Evolutionary conservation across 768 basidiomycete species (phyloP), one percentile per base, ranked within the genome.

Genomic region (Collybiopsis confluens): DNA sequence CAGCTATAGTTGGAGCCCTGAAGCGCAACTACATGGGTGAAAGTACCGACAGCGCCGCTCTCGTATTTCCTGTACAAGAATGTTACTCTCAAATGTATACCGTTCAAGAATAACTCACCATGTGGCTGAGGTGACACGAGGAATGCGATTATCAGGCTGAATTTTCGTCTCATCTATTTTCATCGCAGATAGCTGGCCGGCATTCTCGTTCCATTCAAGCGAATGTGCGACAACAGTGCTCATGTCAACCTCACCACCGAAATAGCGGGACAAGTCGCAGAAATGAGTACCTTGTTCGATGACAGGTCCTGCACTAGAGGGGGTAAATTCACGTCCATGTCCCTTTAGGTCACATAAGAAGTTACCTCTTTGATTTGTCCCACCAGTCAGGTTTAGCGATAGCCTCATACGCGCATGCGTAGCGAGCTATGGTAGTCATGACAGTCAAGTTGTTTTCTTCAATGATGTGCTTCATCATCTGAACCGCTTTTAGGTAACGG

Each of bases 281-380:
- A 98, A 96, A 74, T 98, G 96, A 13, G 96, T 98, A 44, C 92
- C 95, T 73, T 93, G 90, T 68, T 93, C 92, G 58, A 95, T 73
- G 61, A 94, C 77, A 4, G 92, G 90, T 18, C 90, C 90, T 51
- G 81, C 86, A 64, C 89, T 87, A 59, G 15, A 54, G 53, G 26
- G 59, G 16, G 24, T 27, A 26, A 11, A 24, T 20, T 41, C n/a
- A 1, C 8, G 16, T 30, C 16, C 21, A 35, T 48, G 26, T 42
- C n/a, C n/a, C 5, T n/a, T 13, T 57, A 27, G 54, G 21, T 48
- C 20, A 45, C 10, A 43, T 50, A 45, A 40, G 42, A 47, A 42
- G 7, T 7, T 48, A 83, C 85, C 86, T 90, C 75, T 82, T 90
- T 21, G 87, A 82, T 71, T 93, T 94, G 75, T 92, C 85, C 93